phyloP scores from a whole-genome alignment of 306 rosid genomes.

The Arachis stenosperma region DNA sequence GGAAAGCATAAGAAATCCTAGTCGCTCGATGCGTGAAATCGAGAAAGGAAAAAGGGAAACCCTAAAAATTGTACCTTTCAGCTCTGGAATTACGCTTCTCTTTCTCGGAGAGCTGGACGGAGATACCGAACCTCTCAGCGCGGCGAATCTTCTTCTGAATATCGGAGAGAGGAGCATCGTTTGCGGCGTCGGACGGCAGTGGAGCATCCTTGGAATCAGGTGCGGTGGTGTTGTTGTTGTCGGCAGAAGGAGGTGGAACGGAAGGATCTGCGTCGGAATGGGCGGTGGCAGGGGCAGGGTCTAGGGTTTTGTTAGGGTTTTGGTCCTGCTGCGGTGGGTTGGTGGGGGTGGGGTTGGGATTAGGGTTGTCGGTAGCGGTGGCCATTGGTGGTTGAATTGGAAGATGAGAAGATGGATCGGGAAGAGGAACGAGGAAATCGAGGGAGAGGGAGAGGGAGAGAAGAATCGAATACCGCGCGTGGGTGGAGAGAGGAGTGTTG shows the following conservation, averaged over 20 bases:
- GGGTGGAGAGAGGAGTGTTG: neutral
- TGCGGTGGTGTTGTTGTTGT: conserved; percentile 13
- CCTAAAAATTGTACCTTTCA: conserved; percentile 56
- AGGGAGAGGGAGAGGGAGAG: neutral
- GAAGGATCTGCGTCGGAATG: conserved; percentile 38
- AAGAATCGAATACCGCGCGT: conserved; percentile 13
- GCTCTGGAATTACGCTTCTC: conserved; percentile 93
- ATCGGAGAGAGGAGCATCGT: conserved; percentile 48
- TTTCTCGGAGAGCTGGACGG: conserved; percentile 70
- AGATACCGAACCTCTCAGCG: conserved; percentile 91
- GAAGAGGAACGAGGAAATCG: neutral
- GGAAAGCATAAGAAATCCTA: neutral
- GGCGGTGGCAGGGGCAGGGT: conserved; percentile 32
- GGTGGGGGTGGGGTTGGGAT: conserved; percentile 37
- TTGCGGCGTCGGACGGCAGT: conserved; percentile 21
- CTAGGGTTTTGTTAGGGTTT: conserved; percentile 69
- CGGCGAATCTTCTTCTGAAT: conserved; percentile 81
- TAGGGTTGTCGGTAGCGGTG: conserved; percentile 18
- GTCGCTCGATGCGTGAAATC: neutral
- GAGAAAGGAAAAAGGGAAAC: neutral
- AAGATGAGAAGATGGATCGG: neutral
- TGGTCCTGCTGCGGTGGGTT: conserved; percentile 39
- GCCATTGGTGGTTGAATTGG: neutral
- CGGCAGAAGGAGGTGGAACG: neutral
- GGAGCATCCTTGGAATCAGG: conserved; percentile 40